A percentile compares a stretch with the other conserved stretches of the same genome.
Evolutionary conservation across 1,284 basidiomycete species (phyloP).

Genomic region (Cutaneotrichosporon mucoides): DNA sequence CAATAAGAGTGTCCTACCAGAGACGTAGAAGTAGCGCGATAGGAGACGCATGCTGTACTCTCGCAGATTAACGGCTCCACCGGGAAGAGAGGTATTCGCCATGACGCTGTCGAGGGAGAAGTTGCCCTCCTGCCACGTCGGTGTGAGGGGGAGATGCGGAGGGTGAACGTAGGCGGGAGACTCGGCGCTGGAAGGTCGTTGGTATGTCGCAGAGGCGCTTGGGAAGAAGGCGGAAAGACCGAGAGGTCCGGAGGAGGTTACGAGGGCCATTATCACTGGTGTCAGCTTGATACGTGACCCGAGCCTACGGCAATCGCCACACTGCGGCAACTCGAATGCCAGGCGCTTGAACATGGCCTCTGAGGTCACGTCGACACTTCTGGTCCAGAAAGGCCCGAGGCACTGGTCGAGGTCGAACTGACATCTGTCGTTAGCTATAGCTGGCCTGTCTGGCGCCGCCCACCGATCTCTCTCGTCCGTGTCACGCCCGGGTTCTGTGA

Average conservation of each 20-base stretch:
- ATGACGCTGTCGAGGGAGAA: slow-evolving; percentile 51
- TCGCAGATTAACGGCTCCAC: slow-evolving; percentile 45
- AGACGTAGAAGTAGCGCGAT: slow-evolving; percentile 51
- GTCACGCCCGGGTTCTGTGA: slow-evolving; percentile 21
- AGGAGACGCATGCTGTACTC: slow-evolving; percentile 51
- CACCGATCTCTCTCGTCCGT: slow-evolving; percentile 19
- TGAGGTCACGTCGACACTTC: slow-evolving; percentile 26
- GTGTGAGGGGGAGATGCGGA: slow-evolving; percentile 52
- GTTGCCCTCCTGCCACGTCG: slow-evolving; percentile 49
- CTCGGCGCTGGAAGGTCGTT: slow-evolving; percentile 1
- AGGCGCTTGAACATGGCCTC: slow-evolving; percentile 54
- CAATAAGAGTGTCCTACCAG: slow-evolving; percentile 22
- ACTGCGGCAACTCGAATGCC: slow-evolving; percentile 51
- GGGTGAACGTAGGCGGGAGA: slow-evolving; percentile 26
- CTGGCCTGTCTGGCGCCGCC: background rate
- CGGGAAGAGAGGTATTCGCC: slow-evolving; percentile 28
- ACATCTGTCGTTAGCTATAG: slow-evolving; percentile 24
- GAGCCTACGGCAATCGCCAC: slow-evolving; percentile 51
- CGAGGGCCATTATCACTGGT: slow-evolving; percentile 51
- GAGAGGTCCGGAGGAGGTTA: slow-evolving; percentile 50
- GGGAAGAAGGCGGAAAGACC: slow-evolving; percentile 55
- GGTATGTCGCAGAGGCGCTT: slow-evolving; percentile 23
- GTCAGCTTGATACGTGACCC: too few species aligned
- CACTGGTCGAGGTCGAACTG: slow-evolving; percentile 43
- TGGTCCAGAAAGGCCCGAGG: slow-evolving; percentile 45